These are phyloP conservation scores for Rhinocladiella similis DNA, from an alignment of 2,329 filamentous ascomycete species.

Conservation along the genomic window DNA sequence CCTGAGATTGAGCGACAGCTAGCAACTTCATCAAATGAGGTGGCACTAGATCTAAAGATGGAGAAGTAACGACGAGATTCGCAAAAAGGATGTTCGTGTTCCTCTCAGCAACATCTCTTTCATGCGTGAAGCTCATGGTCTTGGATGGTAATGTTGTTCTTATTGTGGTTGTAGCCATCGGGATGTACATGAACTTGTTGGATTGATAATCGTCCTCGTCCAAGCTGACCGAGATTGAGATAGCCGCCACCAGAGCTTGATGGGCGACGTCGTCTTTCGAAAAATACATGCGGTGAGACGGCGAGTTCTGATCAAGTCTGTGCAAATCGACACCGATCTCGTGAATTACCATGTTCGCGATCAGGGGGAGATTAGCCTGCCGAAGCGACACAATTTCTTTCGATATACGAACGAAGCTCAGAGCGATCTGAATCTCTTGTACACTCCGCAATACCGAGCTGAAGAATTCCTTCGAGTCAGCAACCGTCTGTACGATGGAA, in stretches of 20 bases:
- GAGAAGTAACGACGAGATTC: constrained; percentile 93
- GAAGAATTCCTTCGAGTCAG: constrained; percentile 89
- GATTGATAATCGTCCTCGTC: constrained; percentile 86
- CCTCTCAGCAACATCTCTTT: constrained; percentile 71
- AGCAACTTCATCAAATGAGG: constrained; percentile 85
- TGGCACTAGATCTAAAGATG: constrained; percentile 88
- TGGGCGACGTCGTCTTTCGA: constrained; percentile 89
- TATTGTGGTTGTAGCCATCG: constrained; percentile 94
- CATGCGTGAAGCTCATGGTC: constrained; percentile 75
- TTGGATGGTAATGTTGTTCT: constrained; percentile 94
- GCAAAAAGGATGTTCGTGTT: constrained; percentile 97
- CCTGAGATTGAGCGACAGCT: constrained; percentile 64
- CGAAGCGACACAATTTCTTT: constrained; percentile 72
- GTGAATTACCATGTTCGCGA: constrained; percentile 89
- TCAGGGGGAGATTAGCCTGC: constrained; percentile 67
- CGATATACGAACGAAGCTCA: constrained; percentile 85
- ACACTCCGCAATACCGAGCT: constrained; percentile 88
- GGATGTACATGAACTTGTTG: constrained; percentile 86
- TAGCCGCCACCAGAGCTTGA: constrained; percentile 85
- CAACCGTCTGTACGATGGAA: constrained; percentile 76
- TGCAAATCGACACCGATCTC: constrained; percentile 93
- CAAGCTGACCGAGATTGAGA: constrained; percentile 88
- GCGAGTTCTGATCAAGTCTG: constrained; percentile 85
- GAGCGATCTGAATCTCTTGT: constrained; percentile 92
- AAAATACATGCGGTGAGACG: constrained; percentile 98